phyloP scores from a whole-genome alignment of 2,329 filamentous ascomycete genomes.

The Raffaelea albimanens region DNA sequence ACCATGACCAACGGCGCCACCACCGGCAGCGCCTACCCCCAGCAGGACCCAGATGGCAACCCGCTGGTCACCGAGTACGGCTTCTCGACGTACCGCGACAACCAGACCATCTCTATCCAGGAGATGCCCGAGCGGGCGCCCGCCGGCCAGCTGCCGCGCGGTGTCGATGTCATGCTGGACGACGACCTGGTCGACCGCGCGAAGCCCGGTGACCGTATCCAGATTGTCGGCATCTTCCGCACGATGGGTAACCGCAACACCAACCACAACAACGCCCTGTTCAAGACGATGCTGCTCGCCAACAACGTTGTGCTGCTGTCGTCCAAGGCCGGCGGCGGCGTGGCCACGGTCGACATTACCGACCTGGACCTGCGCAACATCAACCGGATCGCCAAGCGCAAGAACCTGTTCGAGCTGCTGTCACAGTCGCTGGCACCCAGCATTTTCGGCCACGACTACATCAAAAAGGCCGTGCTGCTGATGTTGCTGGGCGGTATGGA shows the following conservation, averaged over 20 bases:
- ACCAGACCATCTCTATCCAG: slow-evolving; percentile 96
- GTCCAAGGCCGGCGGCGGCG: slow-evolving; percentile 89
- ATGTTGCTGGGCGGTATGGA: slow-evolving; percentile 95
- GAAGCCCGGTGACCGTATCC: slow-evolving; percentile 92
- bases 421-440: slow-evolving; percentile 92
- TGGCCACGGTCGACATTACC: slow-evolving; percentile 85
- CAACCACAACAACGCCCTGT: slow-evolving; percentile 80
- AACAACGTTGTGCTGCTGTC: slow-evolving; percentile 94
- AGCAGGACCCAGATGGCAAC: slow-evolving; percentile 87
- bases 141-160: slow-evolving; percentile 86
- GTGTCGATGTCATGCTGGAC: slow-evolving; percentile 93
- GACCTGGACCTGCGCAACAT: slow-evolving; percentile 98
- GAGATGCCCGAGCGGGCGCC: slow-evolving; percentile 98
- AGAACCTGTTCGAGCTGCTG: slow-evolving; percentile 82
- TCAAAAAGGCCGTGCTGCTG: slow-evolving; percentile 93
- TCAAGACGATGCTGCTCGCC: slow-evolving; percentile 86
- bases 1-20: slow-evolving; percentile 92
- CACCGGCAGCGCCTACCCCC: slow-evolving; percentile 86
- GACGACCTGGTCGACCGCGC: slow-evolving; percentile 92
- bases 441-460: slow-evolving; percentile 93
- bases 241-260: slow-evolving; percentile 93
- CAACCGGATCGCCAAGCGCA: slow-evolving; percentile 94
- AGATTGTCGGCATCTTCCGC: slow-evolving; percentile 92
- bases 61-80: slow-evolving; percentile 92
- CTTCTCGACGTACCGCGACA: slow-evolving; percentile 89